A percentile compares a stretch with the other conserved stretches of the same genome.
Evolutionary conservation across 495 filamentous ascomycete species (phyloP).

Genomic region (Podospora didyma): DNA sequence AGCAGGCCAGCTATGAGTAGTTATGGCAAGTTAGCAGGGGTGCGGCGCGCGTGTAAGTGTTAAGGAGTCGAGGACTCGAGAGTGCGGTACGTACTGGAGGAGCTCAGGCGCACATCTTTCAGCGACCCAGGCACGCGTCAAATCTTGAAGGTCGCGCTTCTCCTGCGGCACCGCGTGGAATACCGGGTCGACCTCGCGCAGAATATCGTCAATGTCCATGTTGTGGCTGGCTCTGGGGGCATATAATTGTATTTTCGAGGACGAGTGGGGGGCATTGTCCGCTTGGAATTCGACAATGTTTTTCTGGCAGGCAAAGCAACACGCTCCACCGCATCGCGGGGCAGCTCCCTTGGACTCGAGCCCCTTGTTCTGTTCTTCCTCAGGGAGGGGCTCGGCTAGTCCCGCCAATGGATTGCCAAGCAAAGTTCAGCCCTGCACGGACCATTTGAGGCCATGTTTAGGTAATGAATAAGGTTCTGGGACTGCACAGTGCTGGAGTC

Average conservation of each 20-base stretch:
- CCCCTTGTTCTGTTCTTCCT: too few species aligned
- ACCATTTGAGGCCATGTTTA: too few species aligned
- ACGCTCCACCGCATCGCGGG: too few species aligned
- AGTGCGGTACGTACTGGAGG: conserved; percentile 36
- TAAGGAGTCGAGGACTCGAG: not conserved
- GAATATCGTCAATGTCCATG: conserved; percentile 91
- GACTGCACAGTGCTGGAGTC: too few species aligned
- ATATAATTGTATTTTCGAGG: not conserved
- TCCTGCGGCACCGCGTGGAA: conserved; percentile 52
- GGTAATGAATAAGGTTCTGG: too few species aligned
- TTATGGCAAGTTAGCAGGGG: conserved; percentile 10
- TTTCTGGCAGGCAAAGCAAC: too few species aligned
- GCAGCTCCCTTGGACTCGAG: too few species aligned
- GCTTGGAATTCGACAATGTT: too few species aligned
- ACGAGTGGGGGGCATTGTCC: not conserved
- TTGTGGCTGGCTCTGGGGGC: not conserved
- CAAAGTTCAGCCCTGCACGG: too few species aligned
- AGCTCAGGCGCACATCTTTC: conserved; percentile 87
- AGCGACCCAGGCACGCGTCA: conserved; percentile 89
- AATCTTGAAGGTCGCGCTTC: conserved; percentile 75
- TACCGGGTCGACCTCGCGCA: conserved; percentile 69
- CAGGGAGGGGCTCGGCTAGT: too few species aligned
- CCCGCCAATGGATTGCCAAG: too few species aligned
- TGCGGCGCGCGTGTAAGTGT: not conserved
- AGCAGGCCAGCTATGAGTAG: conserved; percentile 43